These are phyloP conservation scores for Aspergillus novofumigatus DNA, from an alignment of 2,329 filamentous ascomycete genomes.

Conservation along the genomic window DNA sequence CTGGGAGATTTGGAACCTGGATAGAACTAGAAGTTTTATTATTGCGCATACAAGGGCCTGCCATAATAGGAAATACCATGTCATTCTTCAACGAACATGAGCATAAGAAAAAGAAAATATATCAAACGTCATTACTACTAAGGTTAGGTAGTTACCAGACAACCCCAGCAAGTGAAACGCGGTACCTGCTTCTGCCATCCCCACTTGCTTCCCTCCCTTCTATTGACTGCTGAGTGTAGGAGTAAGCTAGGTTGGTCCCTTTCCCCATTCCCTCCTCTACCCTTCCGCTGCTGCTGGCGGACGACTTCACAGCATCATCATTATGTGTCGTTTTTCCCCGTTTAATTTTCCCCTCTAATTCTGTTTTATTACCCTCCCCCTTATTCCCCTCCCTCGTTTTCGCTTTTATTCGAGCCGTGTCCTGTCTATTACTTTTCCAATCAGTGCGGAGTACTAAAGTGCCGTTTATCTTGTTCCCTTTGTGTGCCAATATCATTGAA, in stretches of 20 bases:
- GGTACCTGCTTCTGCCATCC: conserved; percentile 22
- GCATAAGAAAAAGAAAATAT: conserved; percentile 1
- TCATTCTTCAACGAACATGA: background rate
- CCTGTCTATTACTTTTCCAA: background rate
- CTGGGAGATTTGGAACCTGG: too few relatives aligned
- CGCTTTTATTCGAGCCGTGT: background rate
- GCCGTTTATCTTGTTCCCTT: background rate
- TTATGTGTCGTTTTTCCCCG: background rate
- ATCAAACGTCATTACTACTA: conserved; percentile 15
- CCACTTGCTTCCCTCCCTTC: conserved; percentile 4
- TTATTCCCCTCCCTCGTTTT: background rate
- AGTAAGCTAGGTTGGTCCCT: conserved; percentile 5
- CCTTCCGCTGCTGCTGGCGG: background rate
- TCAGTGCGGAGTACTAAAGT: background rate
- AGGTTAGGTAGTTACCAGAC: conserved; percentile 14
- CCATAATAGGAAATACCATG: background rate
- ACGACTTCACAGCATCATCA: background rate
- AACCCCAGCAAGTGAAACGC: conserved; percentile 15
- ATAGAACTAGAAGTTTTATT: background rate
- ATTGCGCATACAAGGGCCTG: background rate
- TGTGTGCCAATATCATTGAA: background rate
- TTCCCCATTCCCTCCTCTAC: background rate
- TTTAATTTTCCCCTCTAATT: background rate
- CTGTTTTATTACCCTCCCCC: background rate
- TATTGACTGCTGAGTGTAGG: conserved; percentile 7